Percentiles rank a stretch among this genome's conserved stretches.
Evolutionary conservation across 2,329 filamentous ascomycete species (phyloP).

Genomic region (Sordariomycetes sp.): DNA sequence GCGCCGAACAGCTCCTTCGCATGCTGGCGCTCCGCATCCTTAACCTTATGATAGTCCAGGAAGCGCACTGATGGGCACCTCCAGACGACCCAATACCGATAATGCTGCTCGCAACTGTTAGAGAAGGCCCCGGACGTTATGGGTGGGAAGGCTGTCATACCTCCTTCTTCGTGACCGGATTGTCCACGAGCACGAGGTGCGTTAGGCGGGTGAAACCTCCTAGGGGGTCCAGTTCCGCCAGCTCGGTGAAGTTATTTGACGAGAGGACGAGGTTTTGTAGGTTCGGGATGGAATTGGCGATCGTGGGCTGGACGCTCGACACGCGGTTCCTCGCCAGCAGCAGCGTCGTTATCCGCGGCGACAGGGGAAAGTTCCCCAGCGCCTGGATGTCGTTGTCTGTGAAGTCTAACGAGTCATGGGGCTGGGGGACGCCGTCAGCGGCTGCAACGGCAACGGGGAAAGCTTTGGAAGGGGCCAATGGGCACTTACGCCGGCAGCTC

Average conservation of each 20-base stretch:
- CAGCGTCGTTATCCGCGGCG: constrained; percentile 76
- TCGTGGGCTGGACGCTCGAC: constrained; percentile 63
- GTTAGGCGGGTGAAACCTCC: constrained; percentile 58
- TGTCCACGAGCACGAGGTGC: constrained; percentile 73
- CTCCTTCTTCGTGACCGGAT: constrained; percentile 87
- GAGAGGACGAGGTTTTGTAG: constrained; percentile 74
- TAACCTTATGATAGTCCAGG: constrained; percentile 87
- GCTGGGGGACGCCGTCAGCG: constrained; percentile 35
- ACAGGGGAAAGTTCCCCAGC: constrained; percentile 86
- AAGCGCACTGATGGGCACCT: constrained; percentile 76
- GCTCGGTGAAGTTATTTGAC: constrained; percentile 70
- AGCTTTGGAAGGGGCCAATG: constrained; percentile 2
- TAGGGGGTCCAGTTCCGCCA: constrained; percentile 81
- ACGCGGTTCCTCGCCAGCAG: constrained; percentile 86
- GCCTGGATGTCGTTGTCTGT: constrained; percentile 95
- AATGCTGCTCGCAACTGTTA: constrained; percentile 49
- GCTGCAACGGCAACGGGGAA: neutral
- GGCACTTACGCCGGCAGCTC: constrained; percentile 72
- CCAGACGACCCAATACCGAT: constrained; percentile 87
- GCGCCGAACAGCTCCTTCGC: constrained; percentile 80
- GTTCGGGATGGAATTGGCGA: constrained; percentile 70
- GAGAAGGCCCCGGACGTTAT: neutral
- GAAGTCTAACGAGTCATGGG: constrained; percentile 94
- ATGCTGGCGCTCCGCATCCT: constrained; percentile 67
- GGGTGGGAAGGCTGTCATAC: constrained; percentile 38